These are phyloP conservation scores for Cladosporium velox DNA, from an alignment of 2,329 filamentous ascomycete species.

Conservation along the genomic window DNA sequence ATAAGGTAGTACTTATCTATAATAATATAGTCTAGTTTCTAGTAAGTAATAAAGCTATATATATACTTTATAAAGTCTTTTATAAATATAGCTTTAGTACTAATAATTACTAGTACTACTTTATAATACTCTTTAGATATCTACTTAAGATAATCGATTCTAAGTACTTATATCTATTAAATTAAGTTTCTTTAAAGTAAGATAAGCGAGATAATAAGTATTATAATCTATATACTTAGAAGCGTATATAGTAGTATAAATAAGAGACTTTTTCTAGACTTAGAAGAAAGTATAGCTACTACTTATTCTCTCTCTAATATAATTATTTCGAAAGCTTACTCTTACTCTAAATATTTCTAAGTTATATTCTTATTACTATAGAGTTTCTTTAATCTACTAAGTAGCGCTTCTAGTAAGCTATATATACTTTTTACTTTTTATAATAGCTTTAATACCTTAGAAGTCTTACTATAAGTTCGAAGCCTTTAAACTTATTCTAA, in stretches of 20 bases:
- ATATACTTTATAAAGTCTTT: slow-evolving; percentile 7
- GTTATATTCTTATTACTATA: slow-evolving; percentile 5
- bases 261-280: slow-evolving; percentile 28
- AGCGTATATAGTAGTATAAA: slow-evolving; percentile 34
- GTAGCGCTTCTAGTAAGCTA: slow-evolving; percentile 3
- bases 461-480: slow-evolving; percentile 24
- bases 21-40: slow-evolving; percentile 9
- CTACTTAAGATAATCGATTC: slow-evolving; percentile 4
- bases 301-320: slow-evolving; percentile 24
- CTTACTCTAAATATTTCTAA: slow-evolving; percentile 23
- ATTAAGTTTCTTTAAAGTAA: slow-evolving; percentile 12
- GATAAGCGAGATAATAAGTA: slow-evolving; percentile 28
- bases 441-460: slow-evolving; percentile 18
- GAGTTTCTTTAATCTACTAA: slow-evolving; percentile 5
- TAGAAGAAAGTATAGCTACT: slow-evolving; percentile 24
- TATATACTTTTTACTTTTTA: slow-evolving; percentile 10
- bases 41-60: not conserved
- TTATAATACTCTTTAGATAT: not conserved
- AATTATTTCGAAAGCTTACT: slow-evolving; percentile 30
- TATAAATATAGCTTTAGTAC: not conserved
- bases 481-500: slow-evolving; percentile 19
- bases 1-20: slow-evolving; percentile 3
- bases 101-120: not conserved
- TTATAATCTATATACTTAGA: slow-evolving; percentile 18
- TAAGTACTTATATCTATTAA: slow-evolving; percentile 14